Base-by-base conservation (phyloP, 2,329 filamentous ascomycete species). In the Teratosphaeriaceae sp. region DNA sequence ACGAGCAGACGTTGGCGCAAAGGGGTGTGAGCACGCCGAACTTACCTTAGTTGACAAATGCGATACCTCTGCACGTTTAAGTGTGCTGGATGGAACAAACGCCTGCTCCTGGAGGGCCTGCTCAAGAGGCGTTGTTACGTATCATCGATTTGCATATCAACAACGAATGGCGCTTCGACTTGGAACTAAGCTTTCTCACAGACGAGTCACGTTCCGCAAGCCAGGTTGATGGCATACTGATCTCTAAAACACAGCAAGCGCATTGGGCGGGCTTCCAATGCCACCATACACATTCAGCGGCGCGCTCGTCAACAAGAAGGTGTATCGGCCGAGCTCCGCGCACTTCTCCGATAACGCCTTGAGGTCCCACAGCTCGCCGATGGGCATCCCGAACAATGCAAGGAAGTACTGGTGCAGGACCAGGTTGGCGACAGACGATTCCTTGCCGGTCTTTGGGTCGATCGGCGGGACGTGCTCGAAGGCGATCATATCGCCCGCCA, bases 401-500 rank as follows among this genome's bases (percentile, higher is more conserved):
- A 72, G 51, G 39, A 67, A 63, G 51, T 60, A 66, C 51, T 67
- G 64, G 43, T 71, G 69, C 42, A 63, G 39, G 3, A 59, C 56
- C 34, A 63, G 38, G 5, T 51, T 50, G 2, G 38, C 35, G 2
- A 61, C 41, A 9, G 21, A 40, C 2, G 43, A 57, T 19, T 58
- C 54, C 21, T 48, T 49, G 2, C 59, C 59, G 23, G 55, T 48
- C 16, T 46, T 45, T 13, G 38, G 35, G 23, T 50, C 40, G 22
- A 47, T 39, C 5, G 62, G 59, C 1, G 65, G 64, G 33, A 61
- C 59, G 8, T 55, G 53, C 51, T 80, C 77, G 47, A 76, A 73
- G 4, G 65, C 67, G 8, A 76, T 72, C 38, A 70, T 68, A 45
- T 82, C 78, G 2, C 76, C 74, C 0, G 71, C 78, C 0, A 79